Percentiles rank a stretch among this genome's conserved stretches.
phyloP scores from a whole-genome alignment of 305 asterid genomes.

The Fraxinus nigra region DNA sequence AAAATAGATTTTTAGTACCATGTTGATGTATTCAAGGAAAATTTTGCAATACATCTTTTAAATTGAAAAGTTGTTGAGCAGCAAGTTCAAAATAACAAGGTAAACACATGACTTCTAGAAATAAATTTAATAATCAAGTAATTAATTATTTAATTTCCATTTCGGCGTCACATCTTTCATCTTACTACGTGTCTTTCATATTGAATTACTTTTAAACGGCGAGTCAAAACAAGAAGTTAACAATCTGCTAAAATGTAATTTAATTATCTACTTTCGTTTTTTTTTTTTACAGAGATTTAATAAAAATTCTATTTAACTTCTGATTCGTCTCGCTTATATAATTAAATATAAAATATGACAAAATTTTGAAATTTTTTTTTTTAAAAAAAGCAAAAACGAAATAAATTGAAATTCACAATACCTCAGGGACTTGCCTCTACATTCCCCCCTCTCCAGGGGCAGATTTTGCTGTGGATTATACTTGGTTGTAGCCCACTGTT shows the following conservation, averaged over 20 bases:
- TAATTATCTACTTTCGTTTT: not conserved
- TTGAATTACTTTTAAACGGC: not conserved
- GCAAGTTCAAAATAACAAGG: not conserved
- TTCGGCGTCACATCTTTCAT: not conserved
- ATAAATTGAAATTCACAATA: not conserved
- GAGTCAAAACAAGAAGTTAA: not conserved
- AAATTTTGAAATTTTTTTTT: too few species aligned
- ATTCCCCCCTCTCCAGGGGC: not conserved
- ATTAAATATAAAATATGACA: too few species aligned
- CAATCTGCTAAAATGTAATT: not conserved
- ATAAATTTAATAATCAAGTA: too few species aligned
- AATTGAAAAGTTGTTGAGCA: not conserved
- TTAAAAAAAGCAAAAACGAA: too few species aligned
- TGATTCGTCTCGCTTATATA: not conserved
- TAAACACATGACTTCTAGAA: not conserved
- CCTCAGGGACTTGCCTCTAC: not conserved
- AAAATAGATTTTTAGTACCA: not conserved
- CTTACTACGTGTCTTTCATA: not conserved
- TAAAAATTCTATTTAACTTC: too few species aligned
- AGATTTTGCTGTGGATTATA: too few species aligned
- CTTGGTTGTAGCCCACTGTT: too few species aligned
- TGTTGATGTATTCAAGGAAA: not conserved
- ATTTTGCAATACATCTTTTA: not conserved
- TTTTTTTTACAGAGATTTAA: not conserved
- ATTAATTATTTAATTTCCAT: not conserved